phyloP scores from a whole-genome alignment of 2,329 filamentous ascomycete genomes.

The Paracamarosporium sp. region DNA sequence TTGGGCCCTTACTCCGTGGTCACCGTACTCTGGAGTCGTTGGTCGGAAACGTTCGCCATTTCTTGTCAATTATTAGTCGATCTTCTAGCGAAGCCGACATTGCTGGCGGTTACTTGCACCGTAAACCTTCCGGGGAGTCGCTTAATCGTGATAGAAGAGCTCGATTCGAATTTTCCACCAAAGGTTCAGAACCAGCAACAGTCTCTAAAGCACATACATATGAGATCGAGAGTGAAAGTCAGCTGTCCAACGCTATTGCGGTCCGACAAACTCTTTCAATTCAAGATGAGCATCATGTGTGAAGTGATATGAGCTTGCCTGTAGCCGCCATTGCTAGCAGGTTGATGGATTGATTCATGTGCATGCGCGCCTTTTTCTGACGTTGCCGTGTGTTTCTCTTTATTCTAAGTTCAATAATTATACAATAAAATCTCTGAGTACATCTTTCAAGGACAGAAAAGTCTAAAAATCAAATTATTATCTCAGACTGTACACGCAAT shows the following conservation, averaged over 20 bases:
- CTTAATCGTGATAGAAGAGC: not conserved
- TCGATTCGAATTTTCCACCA: not conserved
- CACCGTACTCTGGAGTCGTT: not conserved
- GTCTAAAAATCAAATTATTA: no score
- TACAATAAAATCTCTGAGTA: no score
- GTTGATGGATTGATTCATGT: no score
- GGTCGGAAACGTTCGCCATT: not conserved
- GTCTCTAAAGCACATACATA: no score
- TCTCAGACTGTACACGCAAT: no score
- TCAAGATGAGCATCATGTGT: no score
- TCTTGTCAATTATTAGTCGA: not conserved
- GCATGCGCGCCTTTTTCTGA: no score
- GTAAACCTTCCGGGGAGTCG: not conserved
- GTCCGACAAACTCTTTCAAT: not conserved
- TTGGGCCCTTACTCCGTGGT: not conserved
- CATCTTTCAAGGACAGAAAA: no score
- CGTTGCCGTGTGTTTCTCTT: no score
- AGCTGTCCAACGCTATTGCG: not conserved
- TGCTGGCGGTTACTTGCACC: not conserved
- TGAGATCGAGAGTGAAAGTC: not conserved
- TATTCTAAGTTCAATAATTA: no score
- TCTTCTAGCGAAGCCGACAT: not conserved
- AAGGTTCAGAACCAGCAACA: not conserved
- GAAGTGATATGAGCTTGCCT: no score
- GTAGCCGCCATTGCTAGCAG: no score